These are phyloP conservation scores for Logfia minima DNA, from an alignment of 129 eudicot species.

Conservation along the genomic window DNA sequence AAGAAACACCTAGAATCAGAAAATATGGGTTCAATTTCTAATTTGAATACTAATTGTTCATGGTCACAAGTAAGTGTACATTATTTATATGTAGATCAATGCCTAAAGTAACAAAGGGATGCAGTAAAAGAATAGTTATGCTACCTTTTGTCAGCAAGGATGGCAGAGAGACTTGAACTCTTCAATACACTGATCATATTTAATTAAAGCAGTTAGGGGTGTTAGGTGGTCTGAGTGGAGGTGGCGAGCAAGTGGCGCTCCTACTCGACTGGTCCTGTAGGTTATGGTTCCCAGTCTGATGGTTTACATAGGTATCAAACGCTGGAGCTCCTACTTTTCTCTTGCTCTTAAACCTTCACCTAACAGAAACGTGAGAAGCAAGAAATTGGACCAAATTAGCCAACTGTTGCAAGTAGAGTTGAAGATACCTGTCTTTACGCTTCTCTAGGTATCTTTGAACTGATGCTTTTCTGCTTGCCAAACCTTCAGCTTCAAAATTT, in stretches of 20 bases:
- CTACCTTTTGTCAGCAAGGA: conserved; percentile 58
- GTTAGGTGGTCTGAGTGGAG: conserved; percentile 60
- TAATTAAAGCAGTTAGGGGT: conserved; percentile 60
- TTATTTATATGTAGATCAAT: not conserved
- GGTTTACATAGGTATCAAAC: conserved; percentile 39
- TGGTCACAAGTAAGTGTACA: not conserved
- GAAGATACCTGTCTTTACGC: conserved; percentile 69
- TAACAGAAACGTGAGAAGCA: conserved; percentile 64
- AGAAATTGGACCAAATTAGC: conserved; percentile 9
- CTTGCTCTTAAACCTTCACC: conserved; percentile 94
- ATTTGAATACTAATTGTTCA: not conserved
- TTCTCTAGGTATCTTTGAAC: conserved; percentile 86
- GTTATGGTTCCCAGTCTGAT: conserved; percentile 51
- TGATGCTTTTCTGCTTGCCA: conserved; percentile 79
- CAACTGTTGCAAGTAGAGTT: conserved; percentile 2
- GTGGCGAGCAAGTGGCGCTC: conserved; percentile 50
- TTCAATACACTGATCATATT: conserved; percentile 25
- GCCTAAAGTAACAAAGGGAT: not conserved
- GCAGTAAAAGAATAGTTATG: not conserved
- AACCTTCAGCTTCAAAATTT: conserved; percentile 46
- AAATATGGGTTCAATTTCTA: not conserved
- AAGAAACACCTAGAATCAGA: not conserved
- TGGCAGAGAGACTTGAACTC: conserved; percentile 40
- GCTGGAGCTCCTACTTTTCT: conserved; percentile 49
- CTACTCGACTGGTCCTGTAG: conserved; percentile 45